Evolutionary conservation across 139 green algal species (phyloP), one percentile per base, ranked within the genome.

Genomic region (Gonium pectorale): DNA sequence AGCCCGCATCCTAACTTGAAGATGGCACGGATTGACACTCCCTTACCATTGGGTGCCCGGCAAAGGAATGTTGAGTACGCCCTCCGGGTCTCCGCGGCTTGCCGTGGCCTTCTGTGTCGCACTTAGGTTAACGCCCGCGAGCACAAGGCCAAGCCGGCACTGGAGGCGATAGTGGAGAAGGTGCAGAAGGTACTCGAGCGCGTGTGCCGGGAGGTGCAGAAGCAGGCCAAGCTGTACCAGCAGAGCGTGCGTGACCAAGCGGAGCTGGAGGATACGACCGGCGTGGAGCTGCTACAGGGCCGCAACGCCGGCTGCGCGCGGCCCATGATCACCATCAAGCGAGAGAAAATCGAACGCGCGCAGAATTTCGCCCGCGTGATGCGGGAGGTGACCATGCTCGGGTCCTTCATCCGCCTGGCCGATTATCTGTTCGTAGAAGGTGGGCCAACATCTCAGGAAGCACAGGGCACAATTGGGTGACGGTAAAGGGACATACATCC

Each of bases 321-420:
- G 38, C 82, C 88, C 38, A 93, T 93, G 90, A 90, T 93, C 67
- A 80, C 79, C 83, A 85, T 96, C 74, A 92, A 92, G 81, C 70
- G 90, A 43, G 93, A 96, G 85, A 96, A 97, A 89, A 88, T 95
- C n/a, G 91, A 96, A 73, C 90, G 93, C 15, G 91, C 91, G n/a
- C 79, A 86, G 44, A 95, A 92, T 56, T 96, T 94, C 74, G 74
- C 80, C 24, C 89, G 91, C 26, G 91, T 95, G 13, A 95, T 96
- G 93, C 70, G 91, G 51, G 94, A 97, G 74, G 89, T 94, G 35
- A 86, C 86, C 3, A 91, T 95, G 88, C 91, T 97, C 67, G 91
- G 92, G 27, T 66, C 85, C n/a, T 95, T 97, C 81, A 90, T 97
- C 33, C 92, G 94, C 31, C 86, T 97, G 44, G 87, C 90, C 13